Base-by-base conservation (phyloP, 2,329 filamentous ascomycete genomes). In the Neopestalotiopsis rosae region DNA sequence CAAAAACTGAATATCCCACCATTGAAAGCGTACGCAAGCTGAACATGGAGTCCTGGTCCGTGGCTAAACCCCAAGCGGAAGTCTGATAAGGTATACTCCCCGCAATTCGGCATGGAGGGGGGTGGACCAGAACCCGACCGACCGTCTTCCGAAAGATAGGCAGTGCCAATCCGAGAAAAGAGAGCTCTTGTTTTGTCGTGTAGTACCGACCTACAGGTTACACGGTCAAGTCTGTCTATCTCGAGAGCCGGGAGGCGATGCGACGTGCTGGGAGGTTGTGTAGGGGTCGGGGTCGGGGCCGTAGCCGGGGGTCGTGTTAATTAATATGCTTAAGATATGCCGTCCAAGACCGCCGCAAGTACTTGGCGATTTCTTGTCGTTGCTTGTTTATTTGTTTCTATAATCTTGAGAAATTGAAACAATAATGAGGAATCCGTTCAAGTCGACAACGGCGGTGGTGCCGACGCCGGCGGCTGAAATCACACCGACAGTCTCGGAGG, bases 81-180 rank as follows among this genome's bases (percentile, higher is more conserved):
- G 61, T 63, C 38, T 38, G 61, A 45, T 63, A 63, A 45, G 32
- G 61, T 63, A 63, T 59, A 59, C 57, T 59, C 57, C 57, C 57
- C 57, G 57, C 57, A 59, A 59, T 59, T 30, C 57, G 24, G 30
- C 57, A 34, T 30, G 30, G 34, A 38, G 34, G 34, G 34, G 30
- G 30, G 24, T 30, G 24, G 24, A 28, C 24, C 3, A 28, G 24
- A 28, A 59, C 57, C n/a, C 10, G 30, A 14, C 57, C 57, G 57
- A 59, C 57, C 14, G n/a, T 7, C 12, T 28, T 24, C 57, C 57
- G 57, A 59, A 59, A 59, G 57, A 59, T 59, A 59, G 57, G 38
- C 30, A 40, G n/a, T 42, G 5, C 28, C 61, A 63, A n/a, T 42
- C 61, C 61, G 61, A n/a, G 61, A 12, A 12, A 34, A 10, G 17